Base-by-base conservation (phyloP, 1,284 basidiomycete genomes). In the Pyrrhoderma noxium region DNA sequence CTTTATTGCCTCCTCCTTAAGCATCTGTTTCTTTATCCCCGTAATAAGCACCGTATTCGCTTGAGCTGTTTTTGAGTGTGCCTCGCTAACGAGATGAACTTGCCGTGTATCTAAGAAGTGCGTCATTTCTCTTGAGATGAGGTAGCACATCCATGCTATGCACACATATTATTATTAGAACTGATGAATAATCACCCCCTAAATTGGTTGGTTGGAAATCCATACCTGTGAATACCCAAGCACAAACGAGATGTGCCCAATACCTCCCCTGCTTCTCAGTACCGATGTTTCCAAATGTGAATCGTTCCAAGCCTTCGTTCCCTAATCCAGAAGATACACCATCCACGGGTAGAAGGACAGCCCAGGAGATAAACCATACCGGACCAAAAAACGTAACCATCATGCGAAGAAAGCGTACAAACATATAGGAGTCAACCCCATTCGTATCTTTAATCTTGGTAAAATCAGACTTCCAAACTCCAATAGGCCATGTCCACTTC, bases 401-500 rank as follows among this genome's bases (percentile, higher is more conserved):
- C 72, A 89, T 81, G 52, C 85, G 82, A 38, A 94, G 74, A 66
- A 89, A 98, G 51, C 91, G 85, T 44, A 96, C 80, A 61, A 91
- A 97, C 64, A 96, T 85, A 72, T 95, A 99, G 27, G 93, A 89
- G 64, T 99, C 95, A 54, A 91, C 77, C 34, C 95, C 94, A 58
- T 96, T 95, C 54, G 82, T 72, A n/a, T 69, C 64, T 54, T 75
- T 75, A 47, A 89, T 83, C 3, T 76, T 74, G 16, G 72, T 66
- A 61, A 80, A 79, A 61, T 88, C 73, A 7, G 79, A 72, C 4
- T 68, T 70, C 65, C 67, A 80, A 18, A 87, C 65, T 1, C 75
- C 69, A 23, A 73, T 52, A 0, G 83, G 82, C 85, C 88, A 89
- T 41, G 70, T 14, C 22, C 19, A 49, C 14, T 16, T 23, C 9